phyloP scores from a whole-genome alignment of 805 yeast species.

The Ogataea sp. region DNA sequence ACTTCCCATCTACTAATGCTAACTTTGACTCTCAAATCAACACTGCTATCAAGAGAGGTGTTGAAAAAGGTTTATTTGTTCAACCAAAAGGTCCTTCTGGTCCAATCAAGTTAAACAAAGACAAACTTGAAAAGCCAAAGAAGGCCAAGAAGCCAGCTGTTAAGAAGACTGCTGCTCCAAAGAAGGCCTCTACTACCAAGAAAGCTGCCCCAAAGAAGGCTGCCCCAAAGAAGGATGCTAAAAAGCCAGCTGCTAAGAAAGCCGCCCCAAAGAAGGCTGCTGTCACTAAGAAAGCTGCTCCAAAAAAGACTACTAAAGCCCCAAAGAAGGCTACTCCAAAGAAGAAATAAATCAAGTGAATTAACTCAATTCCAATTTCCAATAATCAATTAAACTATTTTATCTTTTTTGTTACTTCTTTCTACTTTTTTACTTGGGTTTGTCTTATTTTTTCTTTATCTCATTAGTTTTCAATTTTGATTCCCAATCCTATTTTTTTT shows the following conservation, averaged over 20 bases:
- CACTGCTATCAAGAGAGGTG: constrained; percentile 73
- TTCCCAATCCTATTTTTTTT: no score
- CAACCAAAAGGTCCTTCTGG: constrained; percentile 93
- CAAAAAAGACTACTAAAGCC: constrained; percentile 19
- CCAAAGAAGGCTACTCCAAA: constrained; percentile 15
- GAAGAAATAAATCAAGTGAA: constrained; percentile 7
- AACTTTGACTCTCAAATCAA: constrained; percentile 74
- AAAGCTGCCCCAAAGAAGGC: constrained; percentile 8
- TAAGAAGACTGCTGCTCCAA: constrained; percentile 20
- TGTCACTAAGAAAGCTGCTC: constrained; percentile 22
- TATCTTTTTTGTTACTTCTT: not conserved
- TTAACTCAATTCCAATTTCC: not conserved
- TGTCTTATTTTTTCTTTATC: no score
- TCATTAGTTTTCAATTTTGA: no score
- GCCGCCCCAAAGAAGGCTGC: constrained; percentile 22
- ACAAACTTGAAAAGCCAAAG: constrained; percentile 22
- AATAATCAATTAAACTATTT: not conserved
- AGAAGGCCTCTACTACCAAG: constrained; percentile 19
- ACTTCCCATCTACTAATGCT: constrained; percentile 47
- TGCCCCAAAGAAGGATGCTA: constrained; percentile 22
- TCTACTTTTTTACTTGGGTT: not conserved
- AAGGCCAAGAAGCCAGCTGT: constrained; percentile 22
- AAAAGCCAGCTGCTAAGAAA: constrained; percentile 15
- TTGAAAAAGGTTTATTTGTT: constrained; percentile 61
- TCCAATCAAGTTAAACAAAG: constrained; percentile 61